These are phyloP conservation scores for Byssothecium circinans DNA, from an alignment of 2,329 filamentous ascomycete genomes.

Conservation along the genomic window DNA sequence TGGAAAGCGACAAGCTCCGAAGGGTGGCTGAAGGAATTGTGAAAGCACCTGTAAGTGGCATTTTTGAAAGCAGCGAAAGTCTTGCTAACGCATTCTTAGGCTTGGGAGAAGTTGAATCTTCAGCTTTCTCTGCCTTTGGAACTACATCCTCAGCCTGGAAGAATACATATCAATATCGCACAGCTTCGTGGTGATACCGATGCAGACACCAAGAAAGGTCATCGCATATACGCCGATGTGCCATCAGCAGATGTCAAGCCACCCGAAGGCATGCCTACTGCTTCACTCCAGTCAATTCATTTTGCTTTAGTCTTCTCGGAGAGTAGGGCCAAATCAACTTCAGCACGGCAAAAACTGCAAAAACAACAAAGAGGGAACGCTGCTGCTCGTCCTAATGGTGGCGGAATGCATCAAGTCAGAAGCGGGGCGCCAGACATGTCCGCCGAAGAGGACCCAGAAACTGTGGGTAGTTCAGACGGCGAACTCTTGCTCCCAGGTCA, in stretches of 20 bases:
- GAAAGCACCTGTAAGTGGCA: constrained; percentile 31
- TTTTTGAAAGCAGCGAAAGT: not conserved
- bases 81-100: constrained; percentile 16
- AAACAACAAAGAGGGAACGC: constrained; percentile 3
- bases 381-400: not conserved
- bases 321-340: constrained; percentile 8
- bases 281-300: constrained; percentile 31
- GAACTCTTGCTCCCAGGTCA: not conserved
- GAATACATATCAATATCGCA: constrained; percentile 25
- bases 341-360: constrained; percentile 10
- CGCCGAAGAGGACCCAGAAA: not conserved
- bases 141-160: constrained; percentile 3
- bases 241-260: constrained; percentile 33
- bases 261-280: constrained; percentile 26
- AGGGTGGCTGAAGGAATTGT: constrained; percentile 27
- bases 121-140: constrained; percentile 19
- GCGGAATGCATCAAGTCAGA: not conserved
- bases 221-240: constrained; percentile 27
- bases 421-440: not conserved
- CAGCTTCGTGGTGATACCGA: constrained; percentile 12
- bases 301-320: constrained; percentile 28
- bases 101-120: constrained; percentile 41
- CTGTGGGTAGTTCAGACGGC: not conserved
- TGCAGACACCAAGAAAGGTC: constrained; percentile 11
- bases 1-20: constrained; percentile 20